A percentile compares a stretch with the other conserved stretches of the same genome.
These are phyloP conservation scores for Canavalia gladiata DNA, from an alignment of 306 rosid genomes.

Conservation along the genomic window DNA sequence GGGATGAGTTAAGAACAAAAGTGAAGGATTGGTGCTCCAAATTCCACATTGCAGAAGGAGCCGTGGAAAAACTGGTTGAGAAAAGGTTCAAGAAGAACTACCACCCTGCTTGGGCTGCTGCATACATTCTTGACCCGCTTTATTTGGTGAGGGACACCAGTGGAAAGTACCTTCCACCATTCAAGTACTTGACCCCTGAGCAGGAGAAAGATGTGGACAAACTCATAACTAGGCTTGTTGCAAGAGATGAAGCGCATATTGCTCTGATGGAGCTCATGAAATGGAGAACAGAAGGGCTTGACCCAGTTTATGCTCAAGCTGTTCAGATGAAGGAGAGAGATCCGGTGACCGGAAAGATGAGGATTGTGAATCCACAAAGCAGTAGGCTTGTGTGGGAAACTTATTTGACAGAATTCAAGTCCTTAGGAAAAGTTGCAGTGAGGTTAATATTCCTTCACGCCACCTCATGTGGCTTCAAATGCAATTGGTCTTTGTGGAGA, in stretches of 20 bases:
- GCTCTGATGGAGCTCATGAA: slow-evolving; percentile 79
- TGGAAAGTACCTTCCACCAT: slow-evolving; percentile 78
- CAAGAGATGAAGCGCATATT: slow-evolving; percentile 67
- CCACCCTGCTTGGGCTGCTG: slow-evolving; percentile 85
- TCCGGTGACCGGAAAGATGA: slow-evolving; percentile 66
- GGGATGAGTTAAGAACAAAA: slow-evolving; percentile 79
- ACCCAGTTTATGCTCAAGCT: slow-evolving; percentile 69
- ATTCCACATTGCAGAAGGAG: slow-evolving; percentile 61
- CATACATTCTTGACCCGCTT: slow-evolving; percentile 72
- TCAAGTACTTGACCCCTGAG: slow-evolving; percentile 63
- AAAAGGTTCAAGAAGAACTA: slow-evolving; percentile 69
- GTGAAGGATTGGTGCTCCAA: slow-evolving; percentile 78
- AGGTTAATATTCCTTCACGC: slow-evolving; percentile 78
- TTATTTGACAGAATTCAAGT: slow-evolving; percentile 66
- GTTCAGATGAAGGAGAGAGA: slow-evolving; percentile 77
- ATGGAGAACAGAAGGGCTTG: slow-evolving; percentile 84
- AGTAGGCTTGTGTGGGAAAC: slow-evolving; percentile 79
- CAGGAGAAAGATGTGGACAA: slow-evolving; percentile 75
- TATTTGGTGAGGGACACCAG: slow-evolving; percentile 66
- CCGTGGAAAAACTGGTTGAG: slow-evolving; percentile 64
- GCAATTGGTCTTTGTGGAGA: slow-evolving; percentile 66
- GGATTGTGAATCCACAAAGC: slow-evolving; percentile 68
- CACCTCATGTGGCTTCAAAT: slow-evolving; percentile 68
- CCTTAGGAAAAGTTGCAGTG: slow-evolving; percentile 71
- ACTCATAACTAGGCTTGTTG: slow-evolving; percentile 70